Conservation (phyloP, 2,329 filamentous ascomycete species). For the Cladosporium colombiae region DNA sequence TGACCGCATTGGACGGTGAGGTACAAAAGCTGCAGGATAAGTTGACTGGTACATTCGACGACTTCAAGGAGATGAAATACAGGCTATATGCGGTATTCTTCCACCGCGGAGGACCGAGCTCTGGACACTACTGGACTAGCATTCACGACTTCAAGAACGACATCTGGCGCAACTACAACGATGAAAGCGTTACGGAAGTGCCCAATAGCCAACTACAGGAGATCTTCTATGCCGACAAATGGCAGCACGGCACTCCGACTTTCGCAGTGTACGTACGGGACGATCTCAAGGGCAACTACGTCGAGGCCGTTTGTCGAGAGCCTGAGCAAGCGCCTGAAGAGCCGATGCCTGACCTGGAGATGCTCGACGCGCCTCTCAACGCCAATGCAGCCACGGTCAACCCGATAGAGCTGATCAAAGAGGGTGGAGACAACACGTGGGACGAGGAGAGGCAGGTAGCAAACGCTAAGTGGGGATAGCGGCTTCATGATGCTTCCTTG, state of each 20-base stretch:
- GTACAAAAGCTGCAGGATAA: conserved; percentile 52
- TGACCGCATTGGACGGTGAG: conserved; percentile 40
- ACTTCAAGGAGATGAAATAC: conserved; percentile 69
- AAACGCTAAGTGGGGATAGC: conserved; percentile 9
- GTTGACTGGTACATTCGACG: conserved; percentile 62
- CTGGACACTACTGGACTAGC: conserved; percentile 95
- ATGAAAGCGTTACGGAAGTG: conserved; percentile 73
- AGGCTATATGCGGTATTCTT: conserved; percentile 90
- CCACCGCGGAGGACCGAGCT: conserved; percentile 66
- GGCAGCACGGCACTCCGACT: conserved; percentile 72
- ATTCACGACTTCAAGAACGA: conserved; percentile 82
- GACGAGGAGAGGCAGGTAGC: conserved; percentile 6
- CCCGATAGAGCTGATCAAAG: neutral
- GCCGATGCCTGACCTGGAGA: conserved; percentile 11
- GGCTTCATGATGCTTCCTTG: neutral
- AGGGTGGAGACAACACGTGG: conserved; percentile 1
- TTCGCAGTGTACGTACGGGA: conserved; percentile 82
- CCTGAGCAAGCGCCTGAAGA: conserved; percentile 25
- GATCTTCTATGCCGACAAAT: conserved; percentile 67
- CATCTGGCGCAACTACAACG: conserved; percentile 93
- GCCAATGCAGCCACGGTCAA: neutral
- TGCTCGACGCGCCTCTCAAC: conserved; percentile 2
- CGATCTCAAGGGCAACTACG: conserved; percentile 59
- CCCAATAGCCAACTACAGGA: conserved; percentile 49
- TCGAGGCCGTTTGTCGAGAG: conserved; percentile 46